Percentiles rank a stretch among this genome's conserved stretches.
Evolutionary conservation across 2,329 filamentous ascomycete genomes (phyloP).

Genomic region (Pseudomassariella vexata): DNA sequence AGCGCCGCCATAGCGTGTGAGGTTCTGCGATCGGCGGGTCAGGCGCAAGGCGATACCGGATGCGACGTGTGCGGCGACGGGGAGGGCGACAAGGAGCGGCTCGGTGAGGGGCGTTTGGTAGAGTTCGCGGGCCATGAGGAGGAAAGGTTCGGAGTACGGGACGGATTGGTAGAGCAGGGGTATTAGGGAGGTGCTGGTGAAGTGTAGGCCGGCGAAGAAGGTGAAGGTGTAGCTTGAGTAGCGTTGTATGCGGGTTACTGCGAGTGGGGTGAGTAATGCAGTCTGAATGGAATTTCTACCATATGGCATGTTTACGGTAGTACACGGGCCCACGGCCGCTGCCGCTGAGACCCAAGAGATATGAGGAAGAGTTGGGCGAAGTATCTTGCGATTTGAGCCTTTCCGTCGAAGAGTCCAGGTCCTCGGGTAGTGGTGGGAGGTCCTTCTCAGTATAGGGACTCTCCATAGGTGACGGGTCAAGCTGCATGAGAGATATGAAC

Average conservation of each 20-base stretch:
- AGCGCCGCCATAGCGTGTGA: slow-evolving; percentile 69
- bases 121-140: slow-evolving; percentile 84
- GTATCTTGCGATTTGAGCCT: slow-evolving; percentile 32
- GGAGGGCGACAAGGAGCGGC: slow-evolving; percentile 70
- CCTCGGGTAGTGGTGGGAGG: slow-evolving; percentile 30
- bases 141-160: slow-evolving; percentile 71
- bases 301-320: slow-evolving; percentile 55
- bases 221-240: slow-evolving; percentile 85
- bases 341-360: slow-evolving; percentile 54
- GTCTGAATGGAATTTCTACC: not conserved
- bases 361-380: slow-evolving; percentile 27
- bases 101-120: slow-evolving; percentile 83
- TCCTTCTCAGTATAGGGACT: slow-evolving; percentile 43
- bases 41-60: slow-evolving; percentile 75
- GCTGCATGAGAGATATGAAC: slow-evolving; percentile 62
- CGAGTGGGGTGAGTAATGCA: slow-evolving; percentile 1
- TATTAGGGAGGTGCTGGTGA: slow-evolving; percentile 76
- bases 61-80: slow-evolving; percentile 68
- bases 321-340: slow-evolving; percentile 64
- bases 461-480: slow-evolving; percentile 78
- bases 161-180: slow-evolving; percentile 70
- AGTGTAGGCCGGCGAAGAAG: slow-evolving; percentile 69
- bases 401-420: slow-evolving; percentile 22
- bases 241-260: slow-evolving; percentile 72
- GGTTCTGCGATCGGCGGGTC: slow-evolving; percentile 64